Conservation (phyloP, 257 asterid genomes). For the Nicotiana attenuata region DNA sequence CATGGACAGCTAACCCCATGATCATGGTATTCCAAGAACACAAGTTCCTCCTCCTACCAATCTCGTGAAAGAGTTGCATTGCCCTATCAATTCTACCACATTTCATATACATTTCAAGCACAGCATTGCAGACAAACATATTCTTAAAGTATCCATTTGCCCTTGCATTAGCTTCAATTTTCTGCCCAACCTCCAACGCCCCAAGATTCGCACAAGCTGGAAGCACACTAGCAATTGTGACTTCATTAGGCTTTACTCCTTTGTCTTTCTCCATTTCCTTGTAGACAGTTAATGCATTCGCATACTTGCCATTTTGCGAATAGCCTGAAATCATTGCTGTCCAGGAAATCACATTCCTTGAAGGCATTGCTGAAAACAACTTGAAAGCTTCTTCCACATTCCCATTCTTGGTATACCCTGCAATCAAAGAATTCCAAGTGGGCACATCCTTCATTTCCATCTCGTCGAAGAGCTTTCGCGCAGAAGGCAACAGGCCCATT, state of each 20-base stretch:
- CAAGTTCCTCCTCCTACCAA: conserved; percentile 50
- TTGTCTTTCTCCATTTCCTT: conserved; percentile 58
- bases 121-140: conserved; percentile 57
- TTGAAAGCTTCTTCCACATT: conserved; percentile 50
- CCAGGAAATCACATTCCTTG: conserved; percentile 73
- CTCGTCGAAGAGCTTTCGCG: conserved; percentile 54
- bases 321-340: conserved; percentile 72
- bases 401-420: conserved; percentile 62
- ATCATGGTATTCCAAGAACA: conserved; percentile 82
- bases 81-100: conserved; percentile 77
- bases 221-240: conserved; percentile 81
- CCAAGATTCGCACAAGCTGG: conserved; percentile 92
- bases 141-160: conserved; percentile 50
- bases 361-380: conserved; percentile 57
- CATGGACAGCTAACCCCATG: conserved; percentile 84
- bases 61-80: conserved; percentile 54
- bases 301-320: conserved; percentile 66
- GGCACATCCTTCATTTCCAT: conserved; percentile 49
- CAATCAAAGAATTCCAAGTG: conserved; percentile 74
- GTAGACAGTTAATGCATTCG: conserved; percentile 56
- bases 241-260: conserved; percentile 61
- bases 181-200: conserved; percentile 71
- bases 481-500: conserved; percentile 46
- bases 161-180: conserved; percentile 69
- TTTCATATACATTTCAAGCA: conserved; percentile 63